These are phyloP conservation scores for Mortierella sp. DNA, from an alignment of 371 early-diverging fungal genomes.

Conservation along the genomic window DNA sequence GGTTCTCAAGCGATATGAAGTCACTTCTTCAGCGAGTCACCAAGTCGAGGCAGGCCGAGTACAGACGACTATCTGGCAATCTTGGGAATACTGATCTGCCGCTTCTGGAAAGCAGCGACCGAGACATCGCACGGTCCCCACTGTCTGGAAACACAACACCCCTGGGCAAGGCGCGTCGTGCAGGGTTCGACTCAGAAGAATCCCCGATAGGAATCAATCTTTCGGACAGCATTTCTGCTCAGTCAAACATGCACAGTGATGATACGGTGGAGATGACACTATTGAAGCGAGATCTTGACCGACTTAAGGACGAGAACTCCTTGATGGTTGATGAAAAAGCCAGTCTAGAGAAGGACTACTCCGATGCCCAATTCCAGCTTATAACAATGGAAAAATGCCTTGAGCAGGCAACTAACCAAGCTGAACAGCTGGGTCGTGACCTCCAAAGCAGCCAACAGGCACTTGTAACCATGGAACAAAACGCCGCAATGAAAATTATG, in stretches of 20 bases:
- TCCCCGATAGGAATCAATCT: conserved; percentile 31
- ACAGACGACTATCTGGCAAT: conserved; percentile 49
- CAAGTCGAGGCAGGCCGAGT: conserved; percentile 42
- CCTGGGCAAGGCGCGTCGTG: neutral
- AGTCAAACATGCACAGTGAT: conserved; percentile 49
- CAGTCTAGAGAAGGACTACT: conserved; percentile 28
- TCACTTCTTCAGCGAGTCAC: conserved; percentile 50
- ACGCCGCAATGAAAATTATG: conserved; percentile 58
- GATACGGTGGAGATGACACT: conserved; percentile 51
- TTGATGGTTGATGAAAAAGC: conserved; percentile 45
- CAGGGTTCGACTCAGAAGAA: neutral
- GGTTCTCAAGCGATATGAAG: conserved; percentile 55
- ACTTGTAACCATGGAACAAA: conserved; percentile 30
- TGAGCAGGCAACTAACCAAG: conserved; percentile 48
- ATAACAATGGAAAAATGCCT: conserved; percentile 49
- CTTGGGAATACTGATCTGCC: conserved; percentile 16
- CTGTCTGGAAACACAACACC: conserved; percentile 22
- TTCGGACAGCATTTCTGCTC: conserved; percentile 43
- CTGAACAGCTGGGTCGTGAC: conserved; percentile 40
- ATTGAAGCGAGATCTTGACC: conserved; percentile 51
- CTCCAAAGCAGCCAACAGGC: conserved; percentile 34
- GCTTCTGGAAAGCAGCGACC: conserved; percentile 16
- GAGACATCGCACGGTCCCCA: conserved; percentile 2
- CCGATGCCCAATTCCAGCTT: conserved; percentile 47
- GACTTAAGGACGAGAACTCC: conserved; percentile 51